phyloP scores from a whole-genome alignment of 495 filamentous ascomycete species.

The Parathielavia hyrcaniae region DNA sequence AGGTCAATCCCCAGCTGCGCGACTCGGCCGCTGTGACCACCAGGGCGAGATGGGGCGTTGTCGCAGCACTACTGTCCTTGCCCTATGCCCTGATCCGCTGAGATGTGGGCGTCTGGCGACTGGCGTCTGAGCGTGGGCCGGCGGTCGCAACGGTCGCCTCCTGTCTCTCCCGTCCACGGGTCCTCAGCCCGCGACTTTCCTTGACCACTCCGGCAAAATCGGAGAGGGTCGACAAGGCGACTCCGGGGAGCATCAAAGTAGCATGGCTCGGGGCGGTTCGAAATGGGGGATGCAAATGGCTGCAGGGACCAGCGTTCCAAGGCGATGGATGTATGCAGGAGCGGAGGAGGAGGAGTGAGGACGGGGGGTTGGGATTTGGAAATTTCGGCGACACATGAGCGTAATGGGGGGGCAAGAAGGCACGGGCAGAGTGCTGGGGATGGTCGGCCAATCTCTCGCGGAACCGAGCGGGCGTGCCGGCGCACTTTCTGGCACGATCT shows the following conservation, averaged over 20 bases:
- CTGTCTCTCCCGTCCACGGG: no score
- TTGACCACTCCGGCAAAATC: slow-evolving; percentile 31
- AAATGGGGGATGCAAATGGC: slow-evolving; percentile 17
- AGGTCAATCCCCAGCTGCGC: neutral
- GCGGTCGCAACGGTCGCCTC: slow-evolving; percentile 24
- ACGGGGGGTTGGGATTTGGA: slow-evolving; percentile 35
- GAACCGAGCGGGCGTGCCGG: slow-evolving; percentile 16
- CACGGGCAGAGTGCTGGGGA: slow-evolving; percentile 34
- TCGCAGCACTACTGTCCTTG: no score
- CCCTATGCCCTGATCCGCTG: neutral
- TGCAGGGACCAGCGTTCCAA: slow-evolving; percentile 23
- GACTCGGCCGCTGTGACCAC: slow-evolving; percentile 10
- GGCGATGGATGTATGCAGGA: slow-evolving; percentile 11
- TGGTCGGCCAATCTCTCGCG: slow-evolving; percentile 24
- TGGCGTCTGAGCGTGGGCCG: slow-evolving; percentile 11
- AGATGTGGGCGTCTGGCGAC: slow-evolving; percentile 9
- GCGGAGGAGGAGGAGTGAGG: slow-evolving; percentile 24
- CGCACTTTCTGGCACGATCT: slow-evolving; percentile 32
- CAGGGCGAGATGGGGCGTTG: slow-evolving; percentile 6
- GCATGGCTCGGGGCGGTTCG: slow-evolving; percentile 29
- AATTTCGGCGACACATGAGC: slow-evolving; percentile 36
- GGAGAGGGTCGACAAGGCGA: slow-evolving; percentile 30
- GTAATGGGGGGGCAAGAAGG: slow-evolving; percentile 30
- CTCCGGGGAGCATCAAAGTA: slow-evolving; percentile 33
- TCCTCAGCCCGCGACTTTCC: slow-evolving; percentile 25